Evolutionary conservation across 2,329 filamentous ascomycete species (phyloP).

Genomic region (Fusarium pseudocircinatum): DNA sequence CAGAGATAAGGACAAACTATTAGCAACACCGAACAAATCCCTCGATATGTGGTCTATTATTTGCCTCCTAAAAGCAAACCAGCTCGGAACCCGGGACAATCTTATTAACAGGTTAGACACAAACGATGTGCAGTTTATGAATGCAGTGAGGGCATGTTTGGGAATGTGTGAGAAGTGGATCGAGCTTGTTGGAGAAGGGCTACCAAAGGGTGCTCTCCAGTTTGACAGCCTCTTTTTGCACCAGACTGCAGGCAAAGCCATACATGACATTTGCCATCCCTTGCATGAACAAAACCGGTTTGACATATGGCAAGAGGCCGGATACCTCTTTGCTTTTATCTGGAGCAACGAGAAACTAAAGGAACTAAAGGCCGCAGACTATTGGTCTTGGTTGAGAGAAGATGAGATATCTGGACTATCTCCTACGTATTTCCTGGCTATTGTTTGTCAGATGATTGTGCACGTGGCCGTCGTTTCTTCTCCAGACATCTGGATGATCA

Average conservation of each 20-base stretch:
- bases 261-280: neutral
- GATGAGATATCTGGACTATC: neutral
- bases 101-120: accelerated
- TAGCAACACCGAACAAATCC: accelerated
- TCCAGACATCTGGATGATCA: too few relatives aligned
- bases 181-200: accelerated
- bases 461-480: too few relatives aligned
- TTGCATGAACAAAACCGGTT: accelerated
- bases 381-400: neutral
- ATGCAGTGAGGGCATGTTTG: accelerated
- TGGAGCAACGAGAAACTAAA: neutral
- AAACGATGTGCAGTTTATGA: accelerated
- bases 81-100: accelerated
- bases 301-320: neutral
- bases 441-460: accelerated
- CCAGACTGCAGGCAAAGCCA: accelerated
- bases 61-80: neutral
- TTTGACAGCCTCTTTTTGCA: neutral
- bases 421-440: accelerated
- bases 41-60: neutral
- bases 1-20: neutral
- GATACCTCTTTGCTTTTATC: neutral
- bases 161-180: accelerated
- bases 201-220: accelerated
- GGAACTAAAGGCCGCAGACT: accelerated